phyloP scores from a whole-genome alignment of 805 yeast species.

The Kockiozyma suomiensis region DNA sequence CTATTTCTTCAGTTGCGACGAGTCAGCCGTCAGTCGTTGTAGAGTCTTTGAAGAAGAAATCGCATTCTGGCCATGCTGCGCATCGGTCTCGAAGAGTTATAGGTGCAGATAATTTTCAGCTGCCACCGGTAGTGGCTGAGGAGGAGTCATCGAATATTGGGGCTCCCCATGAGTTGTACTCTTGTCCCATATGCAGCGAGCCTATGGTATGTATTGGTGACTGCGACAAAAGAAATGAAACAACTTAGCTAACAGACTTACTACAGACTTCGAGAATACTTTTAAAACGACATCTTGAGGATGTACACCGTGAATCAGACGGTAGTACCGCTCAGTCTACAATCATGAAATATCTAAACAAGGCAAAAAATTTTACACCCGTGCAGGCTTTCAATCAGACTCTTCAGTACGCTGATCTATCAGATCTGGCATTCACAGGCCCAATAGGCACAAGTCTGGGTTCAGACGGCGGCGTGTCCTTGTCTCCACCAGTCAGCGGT shows the following conservation, averaged over 20 bases:
- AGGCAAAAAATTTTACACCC: constrained; percentile 45
- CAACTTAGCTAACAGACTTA: neutral
- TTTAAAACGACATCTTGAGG: constrained; percentile 73
- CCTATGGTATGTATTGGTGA: constrained; percentile 49
- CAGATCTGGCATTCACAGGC: constrained; percentile 44
- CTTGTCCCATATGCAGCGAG: constrained; percentile 74
- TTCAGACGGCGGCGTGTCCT: constrained; percentile 1
- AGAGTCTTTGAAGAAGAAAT: constrained; percentile 26
- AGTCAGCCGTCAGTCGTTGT: constrained; percentile 15
- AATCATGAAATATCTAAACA: constrained; percentile 48
- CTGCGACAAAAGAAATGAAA: neutral
- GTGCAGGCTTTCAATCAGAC: constrained; percentile 44
- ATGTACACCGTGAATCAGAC: constrained; percentile 53
- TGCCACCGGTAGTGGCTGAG: constrained; percentile 16
- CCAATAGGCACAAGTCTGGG: constrained; percentile 12
- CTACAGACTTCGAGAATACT: constrained; percentile 40
- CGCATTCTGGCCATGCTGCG: constrained; percentile 9
- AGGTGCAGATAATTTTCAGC: constrained; percentile 23
- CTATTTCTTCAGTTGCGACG: constrained; percentile 13
- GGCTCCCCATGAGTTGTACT: constrained; percentile 13
- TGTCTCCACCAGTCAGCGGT: constrained; percentile 5
- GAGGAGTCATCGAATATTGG: neutral
- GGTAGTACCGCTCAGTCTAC: constrained; percentile 47
- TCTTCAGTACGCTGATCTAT: constrained; percentile 52
- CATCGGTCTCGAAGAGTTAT: constrained; percentile 24